Percentiles rank a stretch among this genome's conserved stretches.
Evolutionary conservation across 2,329 filamentous ascomycete genomes (phyloP).

Genomic region (Balansia obtecta): DNA sequence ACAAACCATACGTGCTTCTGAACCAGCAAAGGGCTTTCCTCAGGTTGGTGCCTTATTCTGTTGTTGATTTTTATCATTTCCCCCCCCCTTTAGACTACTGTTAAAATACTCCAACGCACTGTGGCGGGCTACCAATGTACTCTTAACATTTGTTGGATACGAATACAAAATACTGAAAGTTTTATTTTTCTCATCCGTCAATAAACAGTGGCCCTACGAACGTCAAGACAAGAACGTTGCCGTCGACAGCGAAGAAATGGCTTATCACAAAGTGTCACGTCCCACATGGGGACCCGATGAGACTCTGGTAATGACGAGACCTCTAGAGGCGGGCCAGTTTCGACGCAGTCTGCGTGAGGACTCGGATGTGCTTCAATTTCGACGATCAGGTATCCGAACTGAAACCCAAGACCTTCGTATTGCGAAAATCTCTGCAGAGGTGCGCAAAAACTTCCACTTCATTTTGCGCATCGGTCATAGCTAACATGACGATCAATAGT

Average conservation of each 20-base stretch:
- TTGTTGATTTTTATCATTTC: slow-evolving; percentile 21
- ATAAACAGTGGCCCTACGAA: slow-evolving; percentile 69
- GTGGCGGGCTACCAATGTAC: background rate
- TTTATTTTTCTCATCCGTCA: slow-evolving; percentile 14
- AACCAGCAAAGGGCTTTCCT: slow-evolving; percentile 54
- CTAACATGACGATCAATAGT: slow-evolving; percentile 25
- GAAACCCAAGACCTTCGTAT: slow-evolving; percentile 53
- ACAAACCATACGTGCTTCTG: slow-evolving; percentile 38
- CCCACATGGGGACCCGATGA: slow-evolving; percentile 70
- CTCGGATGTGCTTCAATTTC: slow-evolving; percentile 20
- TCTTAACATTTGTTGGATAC: slow-evolving; percentile 15
- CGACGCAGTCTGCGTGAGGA: slow-evolving; percentile 16
- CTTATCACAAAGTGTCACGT: slow-evolving; percentile 62
- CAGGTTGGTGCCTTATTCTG: slow-evolving; percentile 63
- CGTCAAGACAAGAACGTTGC: slow-evolving; percentile 60
- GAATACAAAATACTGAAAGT: slow-evolving; percentile 26
- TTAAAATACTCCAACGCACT: slow-evolving; percentile 12
- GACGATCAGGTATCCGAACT: slow-evolving; percentile 41
- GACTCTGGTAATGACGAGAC: slow-evolving; percentile 48
- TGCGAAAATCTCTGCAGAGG: slow-evolving; percentile 47
- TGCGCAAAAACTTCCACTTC: slow-evolving; percentile 13
- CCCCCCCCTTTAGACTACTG: slow-evolving; percentile 11
- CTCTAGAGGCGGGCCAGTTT: slow-evolving; percentile 26
- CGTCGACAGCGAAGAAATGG: slow-evolving; percentile 50
- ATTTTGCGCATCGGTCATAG: background rate